These are phyloP conservation scores for Entomortierella chlamydospora DNA, from an alignment of 192 early-diverging fungal genomes.

Conservation along the genomic window DNA sequence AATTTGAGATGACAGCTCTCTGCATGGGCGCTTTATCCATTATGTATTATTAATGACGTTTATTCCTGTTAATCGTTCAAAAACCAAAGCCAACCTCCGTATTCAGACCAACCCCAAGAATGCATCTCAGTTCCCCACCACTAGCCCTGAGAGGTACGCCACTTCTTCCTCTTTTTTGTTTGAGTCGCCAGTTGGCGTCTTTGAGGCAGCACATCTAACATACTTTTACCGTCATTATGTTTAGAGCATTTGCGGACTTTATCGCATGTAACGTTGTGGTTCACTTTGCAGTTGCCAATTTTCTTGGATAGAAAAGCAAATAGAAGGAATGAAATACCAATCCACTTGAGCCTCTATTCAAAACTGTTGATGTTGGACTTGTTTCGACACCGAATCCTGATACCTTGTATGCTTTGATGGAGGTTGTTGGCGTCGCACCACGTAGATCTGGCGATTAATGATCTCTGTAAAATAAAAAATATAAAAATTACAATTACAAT, in stretches of 20 bases:
- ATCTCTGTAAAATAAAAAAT: conserved; percentile 14
- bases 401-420: too few relatives aligned
- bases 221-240: conserved; percentile 2
- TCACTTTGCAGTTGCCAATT: conserved; percentile 93
- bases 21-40: too few relatives aligned
- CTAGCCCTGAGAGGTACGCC: conserved; percentile 82
- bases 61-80: too few relatives aligned
- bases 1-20: too few relatives aligned
- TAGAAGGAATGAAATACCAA: background rate
- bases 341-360: background rate
- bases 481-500: conserved; percentile 1
- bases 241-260: conserved; percentile 95
- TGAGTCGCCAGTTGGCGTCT: background rate
- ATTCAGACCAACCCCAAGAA: conserved; percentile 93
- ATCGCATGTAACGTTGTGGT: conserved; percentile 84
- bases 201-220: background rate
- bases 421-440: too few relatives aligned
- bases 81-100: conserved; percentile 82
- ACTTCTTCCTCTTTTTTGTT: background rate
- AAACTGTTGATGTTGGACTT: too few relatives aligned
- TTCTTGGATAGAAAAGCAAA: conserved; percentile 78
- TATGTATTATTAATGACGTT: too few relatives aligned
- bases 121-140: conserved; percentile 70
- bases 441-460: too few relatives aligned
- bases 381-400: too few relatives aligned